These are phyloP conservation scores for Trematosphaeria pertusa DNA, from an alignment of 2,329 filamentous ascomycete genomes.

Conservation along the genomic window DNA sequence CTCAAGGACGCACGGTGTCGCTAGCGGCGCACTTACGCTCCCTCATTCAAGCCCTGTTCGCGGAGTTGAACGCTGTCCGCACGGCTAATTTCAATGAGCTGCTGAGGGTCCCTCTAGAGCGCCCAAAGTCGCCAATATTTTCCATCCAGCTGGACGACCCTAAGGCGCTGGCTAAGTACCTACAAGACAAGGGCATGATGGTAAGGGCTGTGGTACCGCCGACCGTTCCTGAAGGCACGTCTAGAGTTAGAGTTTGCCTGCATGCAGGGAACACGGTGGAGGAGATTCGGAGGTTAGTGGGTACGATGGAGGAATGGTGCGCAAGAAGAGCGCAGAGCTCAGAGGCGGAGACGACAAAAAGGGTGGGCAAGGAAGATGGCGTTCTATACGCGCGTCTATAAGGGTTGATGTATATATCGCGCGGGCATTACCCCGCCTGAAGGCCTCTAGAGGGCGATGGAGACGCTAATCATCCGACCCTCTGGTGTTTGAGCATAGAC, in stretches of 20 bases:
- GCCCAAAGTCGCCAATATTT: slow-evolving; percentile 42
- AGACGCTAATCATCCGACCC: no score
- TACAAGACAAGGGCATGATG: slow-evolving; percentile 41
- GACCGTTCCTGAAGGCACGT: slow-evolving; percentile 49
- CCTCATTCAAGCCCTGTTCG: slow-evolving; percentile 31
- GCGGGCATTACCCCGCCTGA: no score
- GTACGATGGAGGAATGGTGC: slow-evolving; percentile 42
- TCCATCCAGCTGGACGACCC: slow-evolving; percentile 39
- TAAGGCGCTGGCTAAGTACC: slow-evolving; percentile 31
- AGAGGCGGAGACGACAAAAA: not conserved
- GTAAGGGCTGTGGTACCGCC: slow-evolving; percentile 49
- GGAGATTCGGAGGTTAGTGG: slow-evolving; percentile 43
- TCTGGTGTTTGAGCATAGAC: no score
- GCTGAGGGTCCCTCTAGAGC: slow-evolving; percentile 31
- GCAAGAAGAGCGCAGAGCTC: slow-evolving; percentile 1
- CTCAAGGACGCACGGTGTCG: slow-evolving; percentile 22
- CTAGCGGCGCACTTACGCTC: slow-evolving; percentile 33
- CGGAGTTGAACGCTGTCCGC: slow-evolving; percentile 21
- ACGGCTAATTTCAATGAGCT: slow-evolving; percentile 12
- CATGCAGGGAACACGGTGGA: slow-evolving; percentile 51
- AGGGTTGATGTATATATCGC: no score
- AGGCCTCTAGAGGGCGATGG: no score
- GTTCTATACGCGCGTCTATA: not conserved
- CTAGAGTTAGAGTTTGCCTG: slow-evolving; percentile 50
- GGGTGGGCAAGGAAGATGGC: not conserved